Evolutionary conservation across 345 rosid species (phyloP).

Genomic region (Aquilaria yunnanensis): DNA sequence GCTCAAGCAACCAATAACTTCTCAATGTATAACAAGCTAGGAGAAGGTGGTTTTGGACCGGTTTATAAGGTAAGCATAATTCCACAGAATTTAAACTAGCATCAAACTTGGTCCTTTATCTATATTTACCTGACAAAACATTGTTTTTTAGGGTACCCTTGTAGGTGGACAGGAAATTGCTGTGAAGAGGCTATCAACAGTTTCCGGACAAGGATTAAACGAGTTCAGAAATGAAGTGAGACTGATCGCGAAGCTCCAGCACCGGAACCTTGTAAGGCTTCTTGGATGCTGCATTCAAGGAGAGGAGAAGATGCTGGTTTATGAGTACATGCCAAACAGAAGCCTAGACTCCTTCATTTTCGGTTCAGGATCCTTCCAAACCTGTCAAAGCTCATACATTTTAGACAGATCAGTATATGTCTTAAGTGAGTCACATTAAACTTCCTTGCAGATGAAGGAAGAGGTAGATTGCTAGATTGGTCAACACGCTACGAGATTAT

Average conservation of each 20-base stretch:
- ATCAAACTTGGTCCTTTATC: background rate
- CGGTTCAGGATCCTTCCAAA: constrained; percentile 11
- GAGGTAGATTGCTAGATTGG: constrained; percentile 26
- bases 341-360: constrained; percentile 25
- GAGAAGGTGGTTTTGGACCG: constrained; percentile 33
- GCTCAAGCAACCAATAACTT: constrained; percentile 22
- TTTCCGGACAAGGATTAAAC: constrained; percentile 31
- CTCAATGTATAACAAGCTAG: constrained; percentile 23
- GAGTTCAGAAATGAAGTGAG: constrained; percentile 40
- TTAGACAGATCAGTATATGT: too few species aligned
- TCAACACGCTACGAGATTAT: constrained; percentile 26
- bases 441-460: constrained; percentile 18
- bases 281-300: background rate
- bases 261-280: constrained; percentile 36
- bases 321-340: background rate
- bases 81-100: background rate
- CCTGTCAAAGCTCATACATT: background rate
- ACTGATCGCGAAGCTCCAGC: constrained; percentile 36
- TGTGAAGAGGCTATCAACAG: constrained; percentile 34
- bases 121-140: constrained; percentile 13
- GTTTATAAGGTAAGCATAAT: constrained; percentile 28
- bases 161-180: constrained; percentile 34
- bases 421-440: background rate
- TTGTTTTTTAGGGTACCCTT: constrained; percentile 26
- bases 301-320: too few species aligned